phyloP scores from a whole-genome alignment of 2,329 filamentous ascomycete genomes.

The Cadophora malorum region DNA sequence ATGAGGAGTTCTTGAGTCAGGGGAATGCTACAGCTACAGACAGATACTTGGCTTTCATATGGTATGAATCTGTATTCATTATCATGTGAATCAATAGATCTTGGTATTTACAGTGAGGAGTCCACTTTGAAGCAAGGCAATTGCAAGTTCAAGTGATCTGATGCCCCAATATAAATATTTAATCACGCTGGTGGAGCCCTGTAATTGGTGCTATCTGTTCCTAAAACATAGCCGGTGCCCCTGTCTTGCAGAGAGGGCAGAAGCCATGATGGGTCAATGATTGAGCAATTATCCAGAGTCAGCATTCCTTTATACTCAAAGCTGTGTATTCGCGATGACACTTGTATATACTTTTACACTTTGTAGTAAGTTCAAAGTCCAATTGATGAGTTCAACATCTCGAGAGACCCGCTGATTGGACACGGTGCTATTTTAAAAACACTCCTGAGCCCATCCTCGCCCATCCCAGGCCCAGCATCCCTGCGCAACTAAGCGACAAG shows the following conservation, averaged over 20 bases:
- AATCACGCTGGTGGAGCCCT: slow-evolving; percentile 4
- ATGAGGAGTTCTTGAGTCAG: slow-evolving; percentile 14
- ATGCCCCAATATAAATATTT: slow-evolving; percentile 11
- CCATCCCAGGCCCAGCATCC: background rate
- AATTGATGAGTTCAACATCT: background rate
- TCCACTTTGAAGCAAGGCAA: background rate
- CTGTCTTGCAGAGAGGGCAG: background rate
- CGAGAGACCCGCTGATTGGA: background rate
- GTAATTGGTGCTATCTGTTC: slow-evolving; percentile 18
- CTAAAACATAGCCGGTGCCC: slow-evolving; percentile 7
- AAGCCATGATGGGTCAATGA: background rate
- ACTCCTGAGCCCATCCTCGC: background rate
- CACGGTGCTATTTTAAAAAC: slow-evolving; percentile 9
- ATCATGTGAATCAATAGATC: background rate
- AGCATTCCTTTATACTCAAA: background rate
- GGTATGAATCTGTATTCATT: background rate
- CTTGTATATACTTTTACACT: slow-evolving; percentile 1
- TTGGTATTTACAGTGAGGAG: background rate
- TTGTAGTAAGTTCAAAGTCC: slow-evolving; percentile 4
- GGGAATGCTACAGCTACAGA: background rate
- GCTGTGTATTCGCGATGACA: background rate
- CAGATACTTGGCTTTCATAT: background rate
- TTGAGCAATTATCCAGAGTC: too few species aligned
- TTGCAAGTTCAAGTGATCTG: background rate
- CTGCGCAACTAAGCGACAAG: background rate